Evolutionary conservation across 495 filamentous ascomycete genomes (phyloP).

Genomic region (Massariosphaeria phaeospora): DNA sequence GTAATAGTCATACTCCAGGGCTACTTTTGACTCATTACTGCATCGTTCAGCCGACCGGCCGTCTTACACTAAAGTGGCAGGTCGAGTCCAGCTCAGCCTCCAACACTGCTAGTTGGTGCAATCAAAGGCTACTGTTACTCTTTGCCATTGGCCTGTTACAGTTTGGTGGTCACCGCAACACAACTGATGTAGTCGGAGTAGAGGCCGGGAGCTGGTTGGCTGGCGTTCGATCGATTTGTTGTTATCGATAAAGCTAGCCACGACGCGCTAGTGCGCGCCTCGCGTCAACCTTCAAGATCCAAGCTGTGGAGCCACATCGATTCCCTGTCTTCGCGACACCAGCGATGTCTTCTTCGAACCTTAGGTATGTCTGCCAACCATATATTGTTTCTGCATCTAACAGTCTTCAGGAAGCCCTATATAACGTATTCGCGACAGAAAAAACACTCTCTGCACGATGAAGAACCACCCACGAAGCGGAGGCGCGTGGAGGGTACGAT

Average conservation of each 20-base stretch:
- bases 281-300: neutral
- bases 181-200: too few species aligned
- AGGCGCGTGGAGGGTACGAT: conserved; percentile 23
- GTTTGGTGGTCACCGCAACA: too few species aligned
- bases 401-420: conserved; percentile 11
- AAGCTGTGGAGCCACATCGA: too few species aligned
- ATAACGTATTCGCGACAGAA: conserved; percentile 35
- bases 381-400: conserved; percentile 1
- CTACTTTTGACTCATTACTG: too few species aligned
- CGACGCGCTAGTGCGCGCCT: conserved; percentile 10
- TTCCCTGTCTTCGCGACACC: neutral
- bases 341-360: conserved; percentile 3
- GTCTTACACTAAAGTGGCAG: too few species aligned
- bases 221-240: neutral
- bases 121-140: too few species aligned
- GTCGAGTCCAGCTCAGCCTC: too few species aligned
- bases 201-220: too few species aligned
- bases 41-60: too few species aligned
- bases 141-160: too few species aligned
- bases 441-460: conserved; percentile 27
- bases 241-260: neutral
- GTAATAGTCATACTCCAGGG: too few species aligned
- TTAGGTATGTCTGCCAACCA: neutral
- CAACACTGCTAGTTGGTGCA: too few species aligned
- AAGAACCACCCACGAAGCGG: conserved; percentile 31